Evolutionary conservation across 2,329 filamentous ascomycete genomes (phyloP).

Genomic region (Apiospora pterosperma): DNA sequence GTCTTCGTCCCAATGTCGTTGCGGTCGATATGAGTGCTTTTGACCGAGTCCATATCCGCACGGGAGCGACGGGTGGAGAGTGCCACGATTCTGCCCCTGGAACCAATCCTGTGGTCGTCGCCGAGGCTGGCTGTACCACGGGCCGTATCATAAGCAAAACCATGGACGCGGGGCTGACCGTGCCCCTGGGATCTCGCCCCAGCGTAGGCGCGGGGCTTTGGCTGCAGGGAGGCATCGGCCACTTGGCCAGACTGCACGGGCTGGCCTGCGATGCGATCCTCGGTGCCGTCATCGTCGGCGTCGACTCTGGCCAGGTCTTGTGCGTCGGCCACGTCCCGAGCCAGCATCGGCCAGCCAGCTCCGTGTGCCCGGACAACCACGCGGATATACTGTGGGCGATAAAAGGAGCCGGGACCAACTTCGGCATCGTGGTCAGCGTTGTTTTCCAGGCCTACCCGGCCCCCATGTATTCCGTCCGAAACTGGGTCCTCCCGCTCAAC

Average conservation of each 20-base stretch:
- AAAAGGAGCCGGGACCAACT: constrained; percentile 57
- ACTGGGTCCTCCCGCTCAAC: constrained; percentile 36
- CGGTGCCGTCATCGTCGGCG: constrained; percentile 56
- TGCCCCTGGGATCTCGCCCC: constrained; percentile 58
- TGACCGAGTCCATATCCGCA: constrained; percentile 42
- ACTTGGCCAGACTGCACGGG: constrained; percentile 51
- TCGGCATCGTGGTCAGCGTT: constrained; percentile 54
- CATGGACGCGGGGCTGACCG: constrained; percentile 45
- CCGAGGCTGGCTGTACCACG: constrained; percentile 52
- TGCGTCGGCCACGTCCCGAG: constrained; percentile 49
- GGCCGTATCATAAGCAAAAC: constrained; percentile 48
- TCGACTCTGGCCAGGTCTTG: constrained; percentile 42
- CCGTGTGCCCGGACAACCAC: constrained; percentile 43
- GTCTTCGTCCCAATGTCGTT: constrained; percentile 48
- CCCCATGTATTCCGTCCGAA: constrained; percentile 34
- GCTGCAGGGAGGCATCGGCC: constrained; percentile 64
- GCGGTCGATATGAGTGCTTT: constrained; percentile 58
- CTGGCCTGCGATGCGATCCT: constrained; percentile 58
- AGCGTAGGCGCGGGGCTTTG: constrained; percentile 61
- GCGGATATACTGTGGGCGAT: constrained; percentile 54
- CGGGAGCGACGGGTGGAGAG: constrained; percentile 14
- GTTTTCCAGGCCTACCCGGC: constrained; percentile 44
- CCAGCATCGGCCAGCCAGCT: constrained; percentile 35
- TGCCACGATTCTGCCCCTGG: constrained; percentile 14
- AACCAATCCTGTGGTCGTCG: constrained; percentile 39